Percentiles rank a stretch among this genome's conserved stretches.
These are phyloP conservation scores for Chlorella sp. DNA, from an alignment of 139 green algal species.

Conservation along the genomic window DNA sequence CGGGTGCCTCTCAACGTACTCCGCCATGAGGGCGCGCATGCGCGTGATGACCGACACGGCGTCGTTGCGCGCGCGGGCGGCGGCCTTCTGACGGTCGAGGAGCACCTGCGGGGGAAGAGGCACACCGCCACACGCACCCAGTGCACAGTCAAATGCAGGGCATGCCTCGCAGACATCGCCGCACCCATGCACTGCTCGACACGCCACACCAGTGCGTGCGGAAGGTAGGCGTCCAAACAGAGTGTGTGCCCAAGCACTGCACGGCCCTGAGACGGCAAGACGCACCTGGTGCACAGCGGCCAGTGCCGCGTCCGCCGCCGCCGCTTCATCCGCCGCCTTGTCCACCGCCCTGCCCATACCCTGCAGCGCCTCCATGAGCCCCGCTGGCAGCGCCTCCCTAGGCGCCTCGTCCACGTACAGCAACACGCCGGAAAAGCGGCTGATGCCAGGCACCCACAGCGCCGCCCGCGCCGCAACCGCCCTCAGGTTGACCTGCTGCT, in stretches of 20 bases:
- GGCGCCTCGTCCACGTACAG: neutral
- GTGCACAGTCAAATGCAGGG: too few relatives aligned
- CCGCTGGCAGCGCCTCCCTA: neutral
- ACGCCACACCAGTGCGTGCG: neutral
- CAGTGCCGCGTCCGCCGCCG: neutral
- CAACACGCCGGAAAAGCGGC: neutral
- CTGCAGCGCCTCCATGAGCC: neutral
- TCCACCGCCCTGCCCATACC: neutral
- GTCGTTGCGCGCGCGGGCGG: neutral
- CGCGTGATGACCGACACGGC: neutral
- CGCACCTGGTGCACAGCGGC: neutral
- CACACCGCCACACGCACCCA: neutral
- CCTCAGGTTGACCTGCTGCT: conserved; percentile 5
- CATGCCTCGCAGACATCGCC: too few relatives aligned
- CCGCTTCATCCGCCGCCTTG: neutral
- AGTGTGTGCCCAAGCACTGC: too few relatives aligned
- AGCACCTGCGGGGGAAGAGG: neutral
- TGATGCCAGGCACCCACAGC: neutral
- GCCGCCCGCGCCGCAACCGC: neutral
- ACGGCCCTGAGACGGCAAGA: too few relatives aligned
- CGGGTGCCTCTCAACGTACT: neutral
- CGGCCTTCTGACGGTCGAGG: neutral
- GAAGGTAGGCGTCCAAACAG: neutral
- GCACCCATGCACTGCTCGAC: too few relatives aligned
- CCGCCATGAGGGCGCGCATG: neutral